Conservation (phyloP, 441 rosid species). For the Arabidopsis lyrata region DNA sequence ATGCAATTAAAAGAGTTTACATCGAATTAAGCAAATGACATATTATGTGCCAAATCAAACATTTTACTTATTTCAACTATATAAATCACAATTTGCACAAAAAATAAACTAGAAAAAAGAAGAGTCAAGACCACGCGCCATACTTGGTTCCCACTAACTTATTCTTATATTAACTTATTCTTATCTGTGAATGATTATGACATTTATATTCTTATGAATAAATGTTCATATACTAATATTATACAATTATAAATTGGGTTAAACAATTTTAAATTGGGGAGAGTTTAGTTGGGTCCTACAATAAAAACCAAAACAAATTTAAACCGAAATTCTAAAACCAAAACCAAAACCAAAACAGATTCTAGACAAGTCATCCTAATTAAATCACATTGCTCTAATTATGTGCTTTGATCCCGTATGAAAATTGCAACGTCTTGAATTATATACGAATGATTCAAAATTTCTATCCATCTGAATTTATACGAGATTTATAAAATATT, state of each 20-base stretch:
- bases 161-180: neutral
- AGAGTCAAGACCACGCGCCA: conserved; percentile 29
- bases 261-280: neutral
- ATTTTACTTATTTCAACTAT: neutral
- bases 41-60: conserved; percentile 13
- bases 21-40: conserved; percentile 27
- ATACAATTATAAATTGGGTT: neutral
- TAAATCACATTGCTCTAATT: neutral
- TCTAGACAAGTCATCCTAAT: neutral
- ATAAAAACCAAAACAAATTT: neutral
- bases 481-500: too few relatives aligned
- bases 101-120: neutral
- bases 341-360: neutral
- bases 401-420: neutral
- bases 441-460: too few relatives aligned
- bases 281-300: conserved; percentile 7
- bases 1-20: neutral
- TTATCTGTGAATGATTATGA: conserved; percentile 35
- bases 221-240: neutral
- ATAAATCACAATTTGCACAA: neutral
- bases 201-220: conserved; percentile 4
- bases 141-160: conserved; percentile 46
- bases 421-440: neutral
- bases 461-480: too few relatives aligned
- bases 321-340: neutral